A percentile compares a stretch with the other conserved stretches of the same genome.
Conservation (phyloP, 257 asterid species). For the Solanum megistacrolobum region DNA sequence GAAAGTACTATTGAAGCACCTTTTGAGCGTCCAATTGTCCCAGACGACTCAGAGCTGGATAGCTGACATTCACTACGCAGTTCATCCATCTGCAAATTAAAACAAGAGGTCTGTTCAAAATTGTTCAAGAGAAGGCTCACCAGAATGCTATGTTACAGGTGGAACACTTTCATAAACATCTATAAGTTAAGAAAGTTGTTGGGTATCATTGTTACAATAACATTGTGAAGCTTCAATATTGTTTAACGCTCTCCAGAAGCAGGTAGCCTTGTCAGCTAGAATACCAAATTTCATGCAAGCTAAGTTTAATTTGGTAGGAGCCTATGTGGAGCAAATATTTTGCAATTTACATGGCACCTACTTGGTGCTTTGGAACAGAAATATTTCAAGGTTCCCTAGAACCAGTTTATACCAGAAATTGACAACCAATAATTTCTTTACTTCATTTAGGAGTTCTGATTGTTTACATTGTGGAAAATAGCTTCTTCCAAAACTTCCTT, state of each 20-base stretch:
- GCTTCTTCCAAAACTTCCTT: not conserved
- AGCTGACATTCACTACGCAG: conserved; percentile 67
- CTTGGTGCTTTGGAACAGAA: not conserved
- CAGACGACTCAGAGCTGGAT: conserved; percentile 59
- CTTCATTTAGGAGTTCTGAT: not conserved
- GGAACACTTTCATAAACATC: not conserved
- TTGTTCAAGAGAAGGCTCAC: conserved; percentile 1
- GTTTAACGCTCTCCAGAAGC: not conserved
- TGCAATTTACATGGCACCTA: not conserved
- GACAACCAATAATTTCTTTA: not conserved
- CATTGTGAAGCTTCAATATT: not conserved
- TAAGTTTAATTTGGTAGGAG: not conserved
- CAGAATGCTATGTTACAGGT: not conserved
- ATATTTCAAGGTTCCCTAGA: not conserved
- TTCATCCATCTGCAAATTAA: conserved; percentile 70
- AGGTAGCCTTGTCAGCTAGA: not conserved
- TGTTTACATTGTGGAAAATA: not conserved
- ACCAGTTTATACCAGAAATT: not conserved
- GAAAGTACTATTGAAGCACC: conserved; percentile 80
- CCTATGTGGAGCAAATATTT: not conserved
- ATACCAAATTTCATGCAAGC: not conserved
- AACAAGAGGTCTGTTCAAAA: conserved; percentile 2
- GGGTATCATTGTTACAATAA: not conserved
- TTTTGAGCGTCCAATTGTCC: conserved; percentile 94
- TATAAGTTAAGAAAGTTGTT: not conserved